Base-by-base conservation (phyloP, 768 basidiomycete species). In the Exidia glandulosa region DNA sequence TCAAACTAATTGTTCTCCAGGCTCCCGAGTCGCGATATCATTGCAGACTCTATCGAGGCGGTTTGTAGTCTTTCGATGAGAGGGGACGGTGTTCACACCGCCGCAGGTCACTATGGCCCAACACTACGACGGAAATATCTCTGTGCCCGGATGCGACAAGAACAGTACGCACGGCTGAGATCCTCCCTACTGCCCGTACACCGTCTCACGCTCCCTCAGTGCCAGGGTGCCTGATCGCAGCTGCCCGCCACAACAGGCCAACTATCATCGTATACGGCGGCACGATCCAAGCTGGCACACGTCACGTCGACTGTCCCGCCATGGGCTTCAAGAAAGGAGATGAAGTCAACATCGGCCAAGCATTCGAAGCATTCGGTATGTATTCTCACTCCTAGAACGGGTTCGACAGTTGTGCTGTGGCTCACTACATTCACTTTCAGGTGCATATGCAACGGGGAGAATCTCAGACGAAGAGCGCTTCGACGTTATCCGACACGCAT, bases 171-270 rank as follows among this genome's bases (percentile, higher is more conserved):
- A n/a, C 56, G 85, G 61, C 31, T 45, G 4, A 45, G 37, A 12
- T 32, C 9, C 30, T 59, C 27, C 25, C 27, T 58, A 7, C 29
- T 45, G 50, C 29, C 25, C n/a, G 16, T 33, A 27, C 12, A 68
- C 63, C 36, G 19, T 37, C 36, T 19, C 10, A 9, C 31, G 36
- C 45, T 45, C 60, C 56, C 33, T 52, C 57, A 64, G 66, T 93
- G 91, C 90, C 90, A 9, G 91, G 89, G 19, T 88, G 86, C 68
- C 77, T 91, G 60, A 90, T 94, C 68, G 91, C 91, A 16, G 90
- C 90, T 1, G 87, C 77, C 37, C 84, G 91, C 57, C 87, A 91
- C 74, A 93, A 94, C 68, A 81, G 90, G 5, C 91, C 91, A 1
- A 92, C 91, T 1, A 83, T 94, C 66, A 86, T 92, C 59, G 79